A percentile compares a stretch with the other conserved stretches of the same genome.
Evolutionary conservation across 129 eudicot species (phyloP).

Genomic region (Silybum marianum): DNA sequence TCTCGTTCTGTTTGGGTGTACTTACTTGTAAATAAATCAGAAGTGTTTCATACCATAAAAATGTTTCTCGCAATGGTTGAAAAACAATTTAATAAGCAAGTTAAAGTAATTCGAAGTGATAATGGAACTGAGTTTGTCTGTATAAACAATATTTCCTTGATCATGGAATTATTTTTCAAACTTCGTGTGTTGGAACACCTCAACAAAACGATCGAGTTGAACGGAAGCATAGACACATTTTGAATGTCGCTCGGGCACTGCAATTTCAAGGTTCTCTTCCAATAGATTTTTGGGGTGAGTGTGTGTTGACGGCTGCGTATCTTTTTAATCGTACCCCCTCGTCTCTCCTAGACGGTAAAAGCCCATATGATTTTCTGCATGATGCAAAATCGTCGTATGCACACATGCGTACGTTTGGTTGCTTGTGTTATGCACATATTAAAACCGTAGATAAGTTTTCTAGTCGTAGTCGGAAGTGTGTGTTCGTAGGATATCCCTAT

Average conservation of each 20-base stretch:
- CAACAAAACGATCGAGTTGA: constrained; percentile 13
- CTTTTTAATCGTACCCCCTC: neutral
- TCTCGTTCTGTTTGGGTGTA: constrained; percentile 20
- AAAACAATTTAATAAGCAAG: neutral
- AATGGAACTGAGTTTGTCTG: neutral
- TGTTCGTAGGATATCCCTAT: constrained; percentile 3
- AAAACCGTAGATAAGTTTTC: neutral
- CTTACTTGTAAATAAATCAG: constrained; percentile 7
- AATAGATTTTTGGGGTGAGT: constrained; percentile 4
- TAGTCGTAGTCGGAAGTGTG: neutral
- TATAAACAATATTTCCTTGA: neutral
- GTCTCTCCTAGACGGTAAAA: neutral
- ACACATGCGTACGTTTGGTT: constrained; percentile 1
- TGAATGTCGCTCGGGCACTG: neutral
- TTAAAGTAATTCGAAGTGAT: neutral
- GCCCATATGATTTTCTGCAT: constrained; percentile 1
- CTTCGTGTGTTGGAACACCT: constrained; percentile 6
- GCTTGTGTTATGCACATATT: neutral
- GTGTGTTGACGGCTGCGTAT: neutral
- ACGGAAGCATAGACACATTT: neutral
- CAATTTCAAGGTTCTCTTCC: neutral
- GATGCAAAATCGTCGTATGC: neutral
- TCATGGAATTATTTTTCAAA: constrained; percentile 1
- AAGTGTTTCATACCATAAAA: neutral
- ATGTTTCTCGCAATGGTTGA: neutral